phyloP scores from a whole-genome alignment of 768 basidiomycete species.

The Cystobasidium tubakii region DNA sequence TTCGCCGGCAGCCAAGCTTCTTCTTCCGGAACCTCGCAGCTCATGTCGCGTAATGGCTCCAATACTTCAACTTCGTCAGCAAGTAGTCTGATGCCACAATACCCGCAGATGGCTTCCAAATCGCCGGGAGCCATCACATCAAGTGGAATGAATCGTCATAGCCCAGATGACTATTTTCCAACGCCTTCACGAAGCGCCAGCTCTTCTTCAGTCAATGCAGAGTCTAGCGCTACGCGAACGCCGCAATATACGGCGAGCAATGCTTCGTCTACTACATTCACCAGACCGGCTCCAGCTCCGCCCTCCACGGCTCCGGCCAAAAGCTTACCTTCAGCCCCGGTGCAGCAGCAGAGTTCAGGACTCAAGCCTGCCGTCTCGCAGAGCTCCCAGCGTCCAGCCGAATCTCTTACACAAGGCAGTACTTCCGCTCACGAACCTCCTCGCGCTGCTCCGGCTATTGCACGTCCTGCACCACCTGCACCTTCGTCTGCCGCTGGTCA shows the following conservation, averaged over 20 bases:
- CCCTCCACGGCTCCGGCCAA: neutral
- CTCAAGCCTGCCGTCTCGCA: neutral
- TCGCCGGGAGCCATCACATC: slow-evolving; percentile 16
- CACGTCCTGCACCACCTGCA: neutral
- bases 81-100: slow-evolving; percentile 11
- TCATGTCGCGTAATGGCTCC: slow-evolving; percentile 13
- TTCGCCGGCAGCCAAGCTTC: slow-evolving; percentile 61
- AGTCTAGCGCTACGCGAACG: neutral
- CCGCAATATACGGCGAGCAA: neutral
- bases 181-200: neutral
- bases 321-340: neutral
- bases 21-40: neutral
- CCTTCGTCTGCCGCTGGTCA: slow-evolving; percentile 1
- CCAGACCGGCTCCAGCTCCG: neutral
- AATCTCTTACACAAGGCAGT: neutral
- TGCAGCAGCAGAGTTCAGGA: neutral
- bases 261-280: neutral
- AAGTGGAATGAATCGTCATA: neutral
- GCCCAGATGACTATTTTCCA: slow-evolving; percentile 6
- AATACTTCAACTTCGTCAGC: slow-evolving; percentile 42
- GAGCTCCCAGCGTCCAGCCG: neutral
- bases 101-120: neutral
- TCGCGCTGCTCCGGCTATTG: neutral
- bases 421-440: neutral
- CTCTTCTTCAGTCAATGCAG: neutral